phyloP scores from a whole-genome alignment of 1,139 yeast genomes.

The Suhomyces terraborum region DNA sequence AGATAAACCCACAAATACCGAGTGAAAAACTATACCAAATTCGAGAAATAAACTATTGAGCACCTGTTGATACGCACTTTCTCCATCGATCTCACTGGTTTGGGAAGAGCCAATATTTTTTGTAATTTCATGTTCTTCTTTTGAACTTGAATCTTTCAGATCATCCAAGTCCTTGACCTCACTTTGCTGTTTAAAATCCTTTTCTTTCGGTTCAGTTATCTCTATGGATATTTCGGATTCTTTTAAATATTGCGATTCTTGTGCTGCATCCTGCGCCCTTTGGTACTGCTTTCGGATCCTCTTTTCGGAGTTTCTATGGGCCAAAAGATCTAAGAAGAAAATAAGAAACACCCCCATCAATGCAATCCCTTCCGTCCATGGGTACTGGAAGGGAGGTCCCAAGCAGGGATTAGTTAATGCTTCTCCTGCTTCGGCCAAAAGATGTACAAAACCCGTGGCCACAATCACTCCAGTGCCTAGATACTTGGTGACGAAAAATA shows the following conservation, averaged over 20 bases:
- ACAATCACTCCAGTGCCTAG: conserved; percentile 41
- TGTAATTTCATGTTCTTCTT: neutral
- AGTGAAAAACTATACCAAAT: conserved; percentile 44
- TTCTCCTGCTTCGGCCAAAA: conserved; percentile 32
- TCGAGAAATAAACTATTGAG: conserved; percentile 35
- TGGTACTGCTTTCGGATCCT: neutral
- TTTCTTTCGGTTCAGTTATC: too few relatives aligned
- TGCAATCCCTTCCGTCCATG: conserved; percentile 46
- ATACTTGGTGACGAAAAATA: conserved; percentile 31
- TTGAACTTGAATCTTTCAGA: neutral
- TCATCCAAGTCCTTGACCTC: neutral
- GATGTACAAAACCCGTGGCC: conserved; percentile 39
- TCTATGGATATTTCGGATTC: too few relatives aligned
- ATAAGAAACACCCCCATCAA: conserved; percentile 40
- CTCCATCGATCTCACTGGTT: too few relatives aligned
- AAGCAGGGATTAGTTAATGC: conserved; percentile 37
- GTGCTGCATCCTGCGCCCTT: neutral
- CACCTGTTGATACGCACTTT: conserved; percentile 22
- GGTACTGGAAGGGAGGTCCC: conserved; percentile 38
- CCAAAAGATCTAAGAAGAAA: conserved; percentile 33
- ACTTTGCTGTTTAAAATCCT: neutral
- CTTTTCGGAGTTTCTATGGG: conserved; percentile 25
- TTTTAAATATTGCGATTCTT: too few relatives aligned
- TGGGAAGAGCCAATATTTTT: neutral
- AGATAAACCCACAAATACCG: conserved; percentile 44